Evolutionary conservation across 495 filamentous ascomycete species (phyloP), one percentile per base, ranked within the genome.

Genomic region (Penicillium paradoxum): DNA sequence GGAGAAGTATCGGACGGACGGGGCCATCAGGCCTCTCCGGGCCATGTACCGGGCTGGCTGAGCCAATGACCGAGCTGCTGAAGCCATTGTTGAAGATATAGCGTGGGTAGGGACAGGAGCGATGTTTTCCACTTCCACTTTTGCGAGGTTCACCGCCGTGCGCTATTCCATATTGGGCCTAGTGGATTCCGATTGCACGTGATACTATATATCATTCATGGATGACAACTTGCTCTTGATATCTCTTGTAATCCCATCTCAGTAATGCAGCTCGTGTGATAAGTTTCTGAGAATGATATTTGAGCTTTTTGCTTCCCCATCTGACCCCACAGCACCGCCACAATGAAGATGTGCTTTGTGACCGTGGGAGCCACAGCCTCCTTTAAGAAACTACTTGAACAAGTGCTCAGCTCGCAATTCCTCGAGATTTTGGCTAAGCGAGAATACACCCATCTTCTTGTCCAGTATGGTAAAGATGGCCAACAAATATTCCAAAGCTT

Each of bases 301-400:
- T 44, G 41, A 29, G 41, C 15, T 19, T 5, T 29, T 15, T 15
- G 4, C 24, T 27, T 36, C 6, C 1, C 4, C 14, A 6, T 34
- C 6, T 17, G 8, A 25, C n/a, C 11, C 2, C n/a, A 14, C 21
- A 27, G n/a, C 7, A 13, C 21, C 18, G n/a, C 19, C 38, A 17
- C 9, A 11, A 66, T 57, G 59, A 83, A 80, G 59, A 39, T 77
- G 17, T 86, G 84, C 64, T 86, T 97, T 50, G 87, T 97, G 22
- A 97, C 93, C 0, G 83, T 95, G 27, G 93, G 93, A 41, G 95
- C 93, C 2, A 98, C 92, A 0, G 91, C 91, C 3, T 77, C 84
- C 15, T 98, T 98, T 67, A 73, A 80, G 42, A 64, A 73, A 10
- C 81, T 98, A 8, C 71, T 96, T 38, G 65, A 76, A 18, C 81